Evolutionary conservation across 352 stramenopile genomes (phyloP).

Genomic region (Pythium sp.): DNA sequence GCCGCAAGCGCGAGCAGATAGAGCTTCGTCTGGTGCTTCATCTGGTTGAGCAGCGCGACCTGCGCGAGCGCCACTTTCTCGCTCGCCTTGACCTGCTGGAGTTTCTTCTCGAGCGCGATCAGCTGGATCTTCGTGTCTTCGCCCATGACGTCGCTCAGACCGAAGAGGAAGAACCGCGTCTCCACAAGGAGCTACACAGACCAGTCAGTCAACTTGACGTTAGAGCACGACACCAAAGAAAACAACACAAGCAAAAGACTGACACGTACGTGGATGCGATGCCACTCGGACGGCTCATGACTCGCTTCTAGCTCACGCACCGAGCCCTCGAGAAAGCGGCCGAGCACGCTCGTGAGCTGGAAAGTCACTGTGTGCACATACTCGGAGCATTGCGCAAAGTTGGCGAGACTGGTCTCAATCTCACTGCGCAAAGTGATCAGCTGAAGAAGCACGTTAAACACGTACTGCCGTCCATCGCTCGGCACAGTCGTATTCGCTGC

Average conservation of each 20-base stretch:
- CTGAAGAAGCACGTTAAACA: conserved; percentile 78
- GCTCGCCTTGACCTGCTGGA: conserved; percentile 32
- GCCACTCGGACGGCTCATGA: conserved; percentile 37
- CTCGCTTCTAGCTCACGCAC: conserved; percentile 26
- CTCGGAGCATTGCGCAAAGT: conserved; percentile 48
- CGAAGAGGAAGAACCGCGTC: conserved; percentile 64
- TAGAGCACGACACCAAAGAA: neutral
- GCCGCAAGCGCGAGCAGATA: conserved; percentile 58
- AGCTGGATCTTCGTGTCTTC: conserved; percentile 54
- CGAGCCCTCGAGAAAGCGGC: conserved; percentile 39
- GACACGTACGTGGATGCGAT: conserved; percentile 56
- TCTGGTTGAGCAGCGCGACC: conserved; percentile 55
- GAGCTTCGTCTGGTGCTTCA: conserved; percentile 81
- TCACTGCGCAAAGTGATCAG: conserved; percentile 74
- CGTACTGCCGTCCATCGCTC: conserved; percentile 67
- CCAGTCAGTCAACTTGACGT: neutral
- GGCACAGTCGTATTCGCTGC: conserved; percentile 23
- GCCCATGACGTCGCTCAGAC: conserved; percentile 47
- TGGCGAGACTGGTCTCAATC: conserved; percentile 61
- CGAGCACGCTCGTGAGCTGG: conserved; percentile 50
- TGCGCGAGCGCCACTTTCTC: conserved; percentile 40
- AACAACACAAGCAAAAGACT: neutral
- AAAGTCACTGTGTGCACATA: conserved; percentile 54
- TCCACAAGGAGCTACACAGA: conserved; percentile 67
- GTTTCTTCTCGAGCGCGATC: conserved; percentile 43